Base-by-base conservation (phyloP, 2,329 filamentous ascomycete genomes). In the Fusarium clavum region DNA sequence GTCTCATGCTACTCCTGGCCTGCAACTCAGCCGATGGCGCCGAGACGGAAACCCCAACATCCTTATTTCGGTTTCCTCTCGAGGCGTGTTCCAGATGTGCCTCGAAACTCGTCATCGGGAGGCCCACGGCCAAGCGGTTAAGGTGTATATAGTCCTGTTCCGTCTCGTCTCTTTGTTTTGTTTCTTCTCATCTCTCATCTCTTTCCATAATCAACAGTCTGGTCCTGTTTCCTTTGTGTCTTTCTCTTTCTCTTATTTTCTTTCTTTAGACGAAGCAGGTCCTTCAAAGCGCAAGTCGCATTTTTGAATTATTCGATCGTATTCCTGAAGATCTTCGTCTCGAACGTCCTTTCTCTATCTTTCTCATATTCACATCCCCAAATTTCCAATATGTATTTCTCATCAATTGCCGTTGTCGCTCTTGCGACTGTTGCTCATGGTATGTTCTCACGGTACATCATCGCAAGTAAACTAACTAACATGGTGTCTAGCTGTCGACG, bases 371-470 rank as follows among this genome's bases (percentile, higher is more conserved):
- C 67, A 54, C 20, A 59, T 41, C 27, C 32, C 40, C 44, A 46
- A 38, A 22, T 24, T 56, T 75, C 80, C 86, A 71, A n/a, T 68
- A 89, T 89, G 87, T 82, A 85, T 66, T 84, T 86, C 80, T 79
- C 82, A 68, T 80, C 82, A 66, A 73, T 86, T 72, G 76, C 80
- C 69, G 75, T 85, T 43, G 78, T 85, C 67, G 81, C 85, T 73
- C 79, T 89, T 51, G 70, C 84, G 76, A 80, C 83, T 76, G 61
- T 82, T 64, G 84, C 83, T 62, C 81, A 83, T 74, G 83, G 83
- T 85, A 81, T 43, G 80, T 70, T 18, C 11, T 9, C 20, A 5
- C 6, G 32, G 6, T 8, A 38, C 4, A 14, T 11, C 12, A 22
- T 5, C 6, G 9, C 7, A 14, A 11, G 24, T 22, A 18, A 18